A percentile compares a stretch with the other conserved stretches of the same genome.
Conservation (phyloP, 2,329 filamentous ascomycete species). For the Claviceps citrina region DNA sequence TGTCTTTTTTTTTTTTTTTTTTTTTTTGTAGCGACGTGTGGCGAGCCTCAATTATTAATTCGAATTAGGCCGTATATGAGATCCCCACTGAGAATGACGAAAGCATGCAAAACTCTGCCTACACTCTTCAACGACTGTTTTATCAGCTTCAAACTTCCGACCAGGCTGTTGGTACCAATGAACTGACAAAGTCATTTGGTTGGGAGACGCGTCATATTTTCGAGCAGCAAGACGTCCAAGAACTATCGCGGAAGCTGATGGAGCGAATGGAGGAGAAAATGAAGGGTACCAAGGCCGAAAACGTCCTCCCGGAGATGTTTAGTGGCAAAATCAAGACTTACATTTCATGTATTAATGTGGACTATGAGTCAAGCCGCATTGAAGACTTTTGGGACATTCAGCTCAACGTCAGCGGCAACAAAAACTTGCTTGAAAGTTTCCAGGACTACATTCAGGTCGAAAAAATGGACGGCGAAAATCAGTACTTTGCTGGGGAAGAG, state of each 20-base stretch:
- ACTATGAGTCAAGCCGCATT: conserved; percentile 87
- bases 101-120: conserved; percentile 73
- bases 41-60: conserved; percentile 5
- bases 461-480: conserved; percentile 94
- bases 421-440: conserved; percentile 85
- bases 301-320: conserved; percentile 77
- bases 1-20: too few relatives aligned
- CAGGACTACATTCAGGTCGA: conserved; percentile 93
- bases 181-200: conserved; percentile 90
- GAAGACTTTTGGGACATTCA: conserved; percentile 99
- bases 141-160: conserved; percentile 85
- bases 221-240: conserved; percentile 96
- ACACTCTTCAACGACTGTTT: conserved; percentile 83
- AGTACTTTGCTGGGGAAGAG: conserved; percentile 83
- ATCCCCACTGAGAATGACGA: conserved; percentile 84
- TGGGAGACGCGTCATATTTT: conserved; percentile 98
- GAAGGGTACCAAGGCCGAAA: conserved; percentile 89
- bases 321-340: conserved; percentile 98
- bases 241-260: conserved; percentile 91
- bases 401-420: conserved; percentile 88
- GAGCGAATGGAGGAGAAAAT: conserved; percentile 93
- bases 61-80: conserved; percentile 73
- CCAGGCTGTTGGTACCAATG: conserved; percentile 71
- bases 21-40: neutral
- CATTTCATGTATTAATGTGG: conserved; percentile 94